A percentile compares a stretch with the other conserved stretches of the same genome.
Evolutionary conservation across 495 filamentous ascomycete species (phyloP).

Genomic region (Darksidea phi): DNA sequence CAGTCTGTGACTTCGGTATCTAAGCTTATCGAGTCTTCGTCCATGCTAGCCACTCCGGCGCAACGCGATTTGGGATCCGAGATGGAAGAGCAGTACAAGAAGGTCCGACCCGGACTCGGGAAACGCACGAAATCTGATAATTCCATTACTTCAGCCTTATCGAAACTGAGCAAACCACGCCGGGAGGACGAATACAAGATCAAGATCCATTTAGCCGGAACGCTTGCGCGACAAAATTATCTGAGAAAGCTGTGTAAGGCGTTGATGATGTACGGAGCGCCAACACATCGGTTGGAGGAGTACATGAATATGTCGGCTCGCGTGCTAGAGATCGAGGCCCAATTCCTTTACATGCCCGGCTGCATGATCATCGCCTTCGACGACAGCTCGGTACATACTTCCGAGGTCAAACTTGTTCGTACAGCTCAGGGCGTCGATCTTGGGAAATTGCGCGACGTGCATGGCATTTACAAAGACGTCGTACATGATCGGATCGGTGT

Average conservation of each 20-base stretch:
- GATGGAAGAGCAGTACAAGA: constrained; percentile 40
- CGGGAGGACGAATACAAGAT: constrained; percentile 72
- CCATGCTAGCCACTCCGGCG: constrained; percentile 49
- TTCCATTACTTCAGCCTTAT: constrained; percentile 47
- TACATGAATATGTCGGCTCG: constrained; percentile 90
- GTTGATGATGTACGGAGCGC: constrained; percentile 63
- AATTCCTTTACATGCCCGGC: constrained; percentile 88
- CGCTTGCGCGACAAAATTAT: constrained; percentile 76
- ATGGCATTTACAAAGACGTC: constrained; percentile 90
- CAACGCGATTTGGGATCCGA: constrained; percentile 38
- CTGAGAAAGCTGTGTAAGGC: constrained; percentile 81
- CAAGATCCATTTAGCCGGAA: constrained; percentile 85
- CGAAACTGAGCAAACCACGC: constrained; percentile 40
- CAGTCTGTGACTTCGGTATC: constrained; percentile 51
- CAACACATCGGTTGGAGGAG: constrained; percentile 56
- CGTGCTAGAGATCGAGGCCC: constrained; percentile 84
- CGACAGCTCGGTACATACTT: constrained; percentile 83
- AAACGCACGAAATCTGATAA: constrained; percentile 50
- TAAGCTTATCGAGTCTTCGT: constrained; percentile 60
- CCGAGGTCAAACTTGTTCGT: constrained; percentile 86
- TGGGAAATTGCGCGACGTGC: constrained; percentile 77
- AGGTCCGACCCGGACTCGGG: constrained; percentile 25
- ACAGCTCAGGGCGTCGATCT: constrained; percentile 76
- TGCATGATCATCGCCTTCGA: constrained; percentile 97
- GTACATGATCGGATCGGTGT: constrained; percentile 84